phyloP scores from a whole-genome alignment of 306 rosid genomes.

The Mimosa pudica region DNA sequence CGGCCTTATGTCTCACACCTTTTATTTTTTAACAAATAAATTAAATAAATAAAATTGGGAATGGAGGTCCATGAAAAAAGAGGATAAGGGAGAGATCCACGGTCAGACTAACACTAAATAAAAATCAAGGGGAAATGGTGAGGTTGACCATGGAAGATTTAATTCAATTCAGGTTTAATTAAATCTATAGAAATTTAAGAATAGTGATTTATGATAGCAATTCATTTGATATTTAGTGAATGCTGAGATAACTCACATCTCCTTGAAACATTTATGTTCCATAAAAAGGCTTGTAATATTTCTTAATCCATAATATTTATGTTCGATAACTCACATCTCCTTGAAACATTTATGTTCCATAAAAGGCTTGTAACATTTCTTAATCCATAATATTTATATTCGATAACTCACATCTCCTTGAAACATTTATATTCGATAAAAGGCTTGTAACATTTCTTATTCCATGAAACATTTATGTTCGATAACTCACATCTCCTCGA shows the following conservation, averaged over 20 bases:
- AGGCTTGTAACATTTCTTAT: no score
- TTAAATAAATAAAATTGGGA: not conserved
- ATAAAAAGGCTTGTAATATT: not conserved
- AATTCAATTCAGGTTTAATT: no score
- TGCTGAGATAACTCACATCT: not conserved
- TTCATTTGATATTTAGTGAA: not conserved
- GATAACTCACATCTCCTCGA: no score
- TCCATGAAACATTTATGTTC: no score
- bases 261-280: no score
- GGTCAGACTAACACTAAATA: not conserved
- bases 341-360: no score
- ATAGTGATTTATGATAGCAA: not conserved
- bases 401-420: no score
- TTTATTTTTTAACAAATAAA: not conserved
- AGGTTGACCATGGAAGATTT: not conserved
- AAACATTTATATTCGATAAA: no score
- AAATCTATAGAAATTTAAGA: no score
- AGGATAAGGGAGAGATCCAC: not conserved
- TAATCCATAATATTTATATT: no score
- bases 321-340: not conserved
- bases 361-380: not conserved
- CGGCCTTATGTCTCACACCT: not conserved
- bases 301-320: not conserved
- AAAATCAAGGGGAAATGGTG: no score
- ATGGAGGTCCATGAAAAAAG: not conserved